Evolutionary conservation across 2,329 filamentous ascomycete species (phyloP), one percentile per base, ranked within the genome.

Genomic region (Colletotrichum gloeosporioides): DNA sequence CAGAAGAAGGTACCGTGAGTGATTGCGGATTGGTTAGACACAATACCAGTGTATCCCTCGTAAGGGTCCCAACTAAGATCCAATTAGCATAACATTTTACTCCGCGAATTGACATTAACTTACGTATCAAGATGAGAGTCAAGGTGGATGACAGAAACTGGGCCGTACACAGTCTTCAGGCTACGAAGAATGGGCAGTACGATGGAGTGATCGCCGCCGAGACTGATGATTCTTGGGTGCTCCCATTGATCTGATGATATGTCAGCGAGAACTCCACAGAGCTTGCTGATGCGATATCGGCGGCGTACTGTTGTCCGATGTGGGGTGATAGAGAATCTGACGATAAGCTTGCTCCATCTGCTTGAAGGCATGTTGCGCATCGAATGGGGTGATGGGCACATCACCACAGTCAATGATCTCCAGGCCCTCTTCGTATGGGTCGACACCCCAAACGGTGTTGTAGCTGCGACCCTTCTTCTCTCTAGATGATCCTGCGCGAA

Each of bases 1-100:
- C 95, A 96, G 88, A 98, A 98, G 92, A 98, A 96, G 78, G 92
- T 95, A 4, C 96, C 96, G 84, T 98, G 96, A 81, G 93, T 98
- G 86, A 97, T 96, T 79, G 93, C 90, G 3, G 73, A 68, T 39
- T 68, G 65, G 1, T 68, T 68, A 13, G 65, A 68, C 4, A 68
- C 44, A 6, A 27, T 18, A 27, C 59, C 59, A 1, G 31, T 62
- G 22, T 62, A 62, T 22, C 59, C 59, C 4, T 62, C 59, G 13
- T 34, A 62, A 12, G 59, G 59, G 8, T 62, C 59, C 59, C 59
- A 62, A 8, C 59, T 62, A 8, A 5, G 18, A 3, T 12, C 3
- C 18, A 44, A 12, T 44, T 2, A 44, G 39, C 1, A 44, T 9
- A 31, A 6, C 4, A 8, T n/a, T 22, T 34, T 32, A 4, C 10